Percentiles rank a stretch among this genome's conserved stretches.
Evolutionary conservation across 148 eudicot genomes (phyloP).

Genomic region (Arbutus unedo): DNA sequence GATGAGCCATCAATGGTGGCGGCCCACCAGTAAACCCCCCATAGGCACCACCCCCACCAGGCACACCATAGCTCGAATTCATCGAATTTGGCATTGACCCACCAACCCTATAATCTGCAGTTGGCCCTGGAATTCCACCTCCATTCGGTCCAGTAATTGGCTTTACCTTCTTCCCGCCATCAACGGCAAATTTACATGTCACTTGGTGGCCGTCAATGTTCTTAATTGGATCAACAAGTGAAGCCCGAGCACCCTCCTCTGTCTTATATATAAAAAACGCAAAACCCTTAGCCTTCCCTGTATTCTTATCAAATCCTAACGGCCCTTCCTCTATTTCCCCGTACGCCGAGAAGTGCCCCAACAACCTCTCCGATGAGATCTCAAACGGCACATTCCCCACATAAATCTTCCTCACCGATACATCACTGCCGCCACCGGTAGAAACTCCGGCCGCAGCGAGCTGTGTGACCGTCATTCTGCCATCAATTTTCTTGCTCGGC

Average conservation of each 20-base stretch:
- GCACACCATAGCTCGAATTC: conserved; percentile 42
- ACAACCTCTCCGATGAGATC: conserved; percentile 63
- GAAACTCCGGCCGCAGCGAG: conserved; percentile 54
- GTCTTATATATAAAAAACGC: conserved; percentile 87
- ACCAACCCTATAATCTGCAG: conserved; percentile 22
- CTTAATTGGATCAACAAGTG: conserved; percentile 73
- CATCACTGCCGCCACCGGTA: conserved; percentile 40
- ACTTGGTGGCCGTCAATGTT: conserved; percentile 74
- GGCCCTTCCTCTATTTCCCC: conserved; percentile 99
- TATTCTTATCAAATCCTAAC: conserved; percentile 80
- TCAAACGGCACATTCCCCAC: conserved; percentile 84
- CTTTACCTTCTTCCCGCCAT: conserved; percentile 83
- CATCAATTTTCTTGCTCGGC: conserved; percentile 84
- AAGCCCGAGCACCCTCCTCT: conserved; percentile 76
- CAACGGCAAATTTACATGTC: conserved; percentile 77
- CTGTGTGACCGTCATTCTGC: conserved; percentile 78
- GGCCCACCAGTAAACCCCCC: conserved; percentile 35
- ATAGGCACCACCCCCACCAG: conserved; percentile 27
- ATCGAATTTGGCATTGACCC: conserved; percentile 23
- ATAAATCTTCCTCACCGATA: conserved; percentile 74
- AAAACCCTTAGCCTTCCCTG: conserved; percentile 75
- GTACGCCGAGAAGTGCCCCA: conserved; percentile 52
- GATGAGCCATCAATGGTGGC: conserved; percentile 23
- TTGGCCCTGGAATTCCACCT: conserved; percentile 12
- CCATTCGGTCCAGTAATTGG: conserved; percentile 19